Evolutionary conservation across 2,329 filamentous ascomycete genomes (phyloP), one percentile per base, ranked within the genome.

Genomic region (Zelopaecilomyces penicillatus): DNA sequence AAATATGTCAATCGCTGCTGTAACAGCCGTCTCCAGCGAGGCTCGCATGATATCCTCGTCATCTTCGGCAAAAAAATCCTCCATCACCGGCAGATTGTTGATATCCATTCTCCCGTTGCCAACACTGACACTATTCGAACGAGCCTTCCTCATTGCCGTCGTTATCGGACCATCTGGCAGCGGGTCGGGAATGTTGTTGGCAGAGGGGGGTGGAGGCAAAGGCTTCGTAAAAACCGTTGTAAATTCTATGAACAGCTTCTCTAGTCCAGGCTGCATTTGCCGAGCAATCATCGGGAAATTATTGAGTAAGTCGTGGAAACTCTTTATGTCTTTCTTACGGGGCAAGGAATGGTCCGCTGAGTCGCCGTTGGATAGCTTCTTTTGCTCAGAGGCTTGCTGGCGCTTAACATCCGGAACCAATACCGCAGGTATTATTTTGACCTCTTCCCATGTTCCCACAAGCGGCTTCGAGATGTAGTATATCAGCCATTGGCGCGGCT

Each of bases 401-500:
- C 63, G 68, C 12, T 64, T 64, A 44, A 65, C 63, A n/a, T 62
- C 67, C 46, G 63, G 70, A 52, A 65, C 71, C 52, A 83, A 65
- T 6, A 78, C 52, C 2, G 89, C 88, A 3, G 84, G 82, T 4
- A 76, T 65, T 41, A 91, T 82, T 51, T 80, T 83, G 42, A 80
- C 74, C 41, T 88, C 78, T 57, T 95, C 89, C 72, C 84, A 90
- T 1, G 78, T 76, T 27, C 93, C 93, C 19, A 96, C 78, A 42
- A 98, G 70, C 2, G 93, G 93, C 42, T 80, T 83, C 28, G 91
- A 93, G 51, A 98, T 95, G 65, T 90, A 96, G 74, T 97, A 97
- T 48, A 98, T 76, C 37, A 98, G 80, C 89, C 93, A 98, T 75
- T 90, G 87, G 55, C 89, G 84, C 10, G 87, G 83, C 56, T 97